Conservation (phyloP, 768 basidiomycete genomes). For the Rhodotorula taiwanensis region DNA sequence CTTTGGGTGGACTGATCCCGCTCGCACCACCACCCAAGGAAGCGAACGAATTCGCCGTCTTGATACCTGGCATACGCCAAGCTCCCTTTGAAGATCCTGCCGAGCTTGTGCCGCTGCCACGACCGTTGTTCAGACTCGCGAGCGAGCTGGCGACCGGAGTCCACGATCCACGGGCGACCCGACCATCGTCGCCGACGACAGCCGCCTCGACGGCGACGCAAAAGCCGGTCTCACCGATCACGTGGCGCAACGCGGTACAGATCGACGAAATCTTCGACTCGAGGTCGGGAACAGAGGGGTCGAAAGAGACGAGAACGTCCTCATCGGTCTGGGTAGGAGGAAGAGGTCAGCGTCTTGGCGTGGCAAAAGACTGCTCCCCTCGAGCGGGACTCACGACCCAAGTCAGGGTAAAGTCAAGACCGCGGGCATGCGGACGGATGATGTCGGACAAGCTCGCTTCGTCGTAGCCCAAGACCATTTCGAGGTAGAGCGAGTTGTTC, state of each 20-base stretch:
- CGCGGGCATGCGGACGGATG: constrained; percentile 27
- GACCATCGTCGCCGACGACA: constrained; percentile 23
- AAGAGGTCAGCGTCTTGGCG: neutral
- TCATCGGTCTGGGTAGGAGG: constrained; percentile 31
- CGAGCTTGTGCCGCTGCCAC: neutral
- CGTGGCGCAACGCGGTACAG: constrained; percentile 2
- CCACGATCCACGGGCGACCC: constrained; percentile 27
- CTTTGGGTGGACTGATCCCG: neutral
- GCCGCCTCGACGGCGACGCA: constrained; percentile 29
- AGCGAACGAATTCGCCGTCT: constrained; percentile 27
- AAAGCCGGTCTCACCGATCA: constrained; percentile 31
- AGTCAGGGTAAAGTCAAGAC: constrained; percentile 22
- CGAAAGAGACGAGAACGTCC: constrained; percentile 36
- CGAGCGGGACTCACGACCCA: constrained; percentile 40
- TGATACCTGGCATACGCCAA: neutral
- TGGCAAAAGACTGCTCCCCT: no score
- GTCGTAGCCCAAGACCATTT: constrained; percentile 38
- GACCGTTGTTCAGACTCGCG: neutral
- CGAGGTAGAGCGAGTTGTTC: constrained; percentile 38
- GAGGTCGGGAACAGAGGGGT: constrained; percentile 18
- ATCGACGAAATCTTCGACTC: constrained; percentile 19
- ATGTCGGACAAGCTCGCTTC: constrained; percentile 30
- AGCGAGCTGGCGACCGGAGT: constrained; percentile 21
- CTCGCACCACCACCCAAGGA: constrained; percentile 4
- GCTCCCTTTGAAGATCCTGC: neutral